phyloP scores from a whole-genome alignment of 1,284 basidiomycete genomes.

The Trametes pubescens region DNA sequence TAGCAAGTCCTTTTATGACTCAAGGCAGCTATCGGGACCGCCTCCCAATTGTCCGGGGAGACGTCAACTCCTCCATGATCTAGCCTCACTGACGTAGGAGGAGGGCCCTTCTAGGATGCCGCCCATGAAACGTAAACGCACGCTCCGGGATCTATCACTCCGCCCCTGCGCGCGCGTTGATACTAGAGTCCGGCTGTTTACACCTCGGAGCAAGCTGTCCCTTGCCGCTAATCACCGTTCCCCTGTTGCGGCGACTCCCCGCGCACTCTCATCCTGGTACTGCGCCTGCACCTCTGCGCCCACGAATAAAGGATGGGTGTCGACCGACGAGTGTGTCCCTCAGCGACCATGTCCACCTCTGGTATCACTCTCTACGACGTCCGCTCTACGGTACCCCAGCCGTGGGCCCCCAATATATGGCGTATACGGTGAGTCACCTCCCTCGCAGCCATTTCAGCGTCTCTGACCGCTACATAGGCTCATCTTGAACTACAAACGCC shows the following conservation, averaged over 20 bases:
- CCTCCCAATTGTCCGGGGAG: not conserved
- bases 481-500: slow-evolving; percentile 75
- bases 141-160: slow-evolving; percentile 24
- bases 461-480: slow-evolving; percentile 51
- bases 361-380: slow-evolving; percentile 72
- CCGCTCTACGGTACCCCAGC: slow-evolving; percentile 63
- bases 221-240: slow-evolving; percentile 24
- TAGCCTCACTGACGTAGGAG: slow-evolving; percentile 7
- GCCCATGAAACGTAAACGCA: slow-evolving; percentile 24
- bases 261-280: slow-evolving; percentile 13
- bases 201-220: slow-evolving; percentile 13
- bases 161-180: slow-evolving; percentile 19
- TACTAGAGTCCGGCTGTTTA: slow-evolving; percentile 14
- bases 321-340: not conserved
- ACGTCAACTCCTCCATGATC: not conserved
- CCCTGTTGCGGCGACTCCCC: slow-evolving; percentile 3
- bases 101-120: slow-evolving; percentile 8
- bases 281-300: slow-evolving; percentile 18
- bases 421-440: slow-evolving; percentile 48
- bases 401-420: slow-evolving; percentile 81
- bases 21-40: not conserved
- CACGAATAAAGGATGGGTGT: slow-evolving; percentile 13
- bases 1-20: not conserved
- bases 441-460: not conserved
- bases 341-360: slow-evolving; percentile 48